phyloP scores from a whole-genome alignment of 2,329 filamentous ascomycete species.

The Clonostachys rosea region DNA sequence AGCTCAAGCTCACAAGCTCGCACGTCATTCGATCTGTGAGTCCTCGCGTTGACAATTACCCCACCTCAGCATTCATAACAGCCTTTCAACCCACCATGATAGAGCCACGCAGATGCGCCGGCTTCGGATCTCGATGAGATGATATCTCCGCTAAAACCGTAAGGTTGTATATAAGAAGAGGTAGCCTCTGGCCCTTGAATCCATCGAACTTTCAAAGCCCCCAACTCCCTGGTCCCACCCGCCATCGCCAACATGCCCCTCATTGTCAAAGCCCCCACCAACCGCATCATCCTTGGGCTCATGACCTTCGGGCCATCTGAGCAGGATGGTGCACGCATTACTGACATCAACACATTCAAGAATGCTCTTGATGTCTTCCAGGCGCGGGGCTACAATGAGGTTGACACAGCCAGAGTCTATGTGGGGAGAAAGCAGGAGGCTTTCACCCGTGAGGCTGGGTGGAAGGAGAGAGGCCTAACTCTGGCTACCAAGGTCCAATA shows the following conservation, averaged over 20 bases:
- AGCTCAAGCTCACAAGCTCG: too few species aligned
- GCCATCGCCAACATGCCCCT: slow-evolving; percentile 36
- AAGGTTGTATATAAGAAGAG: not conserved
- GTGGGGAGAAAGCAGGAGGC: slow-evolving; percentile 70
- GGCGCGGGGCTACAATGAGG: slow-evolving; percentile 73
- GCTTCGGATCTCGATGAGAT: too few species aligned
- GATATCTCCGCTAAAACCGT: too few species aligned
- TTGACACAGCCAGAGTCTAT: slow-evolving; percentile 80
- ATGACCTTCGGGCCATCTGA: slow-evolving; percentile 78
- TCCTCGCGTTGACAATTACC: too few species aligned
- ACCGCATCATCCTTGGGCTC: slow-evolving; percentile 74
- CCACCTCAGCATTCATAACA: too few species aligned
- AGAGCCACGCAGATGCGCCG: too few species aligned
- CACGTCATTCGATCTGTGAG: too few species aligned
- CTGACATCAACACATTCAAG: slow-evolving; percentile 61
- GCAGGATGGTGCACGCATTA: slow-evolving; percentile 64
- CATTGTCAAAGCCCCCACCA: slow-evolving; percentile 38
- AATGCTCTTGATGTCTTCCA: slow-evolving; percentile 72
- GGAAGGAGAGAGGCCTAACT: slow-evolving; percentile 73
- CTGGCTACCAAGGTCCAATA: slow-evolving; percentile 75
- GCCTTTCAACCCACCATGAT: too few species aligned
- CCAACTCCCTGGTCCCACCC: not conserved
- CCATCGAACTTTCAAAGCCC: not conserved
- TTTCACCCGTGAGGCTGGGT: slow-evolving; percentile 69
- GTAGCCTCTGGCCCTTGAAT: not conserved